phyloP scores from a whole-genome alignment of 1,139 yeast genomes.

The Martiniozyma asiatica region DNA sequence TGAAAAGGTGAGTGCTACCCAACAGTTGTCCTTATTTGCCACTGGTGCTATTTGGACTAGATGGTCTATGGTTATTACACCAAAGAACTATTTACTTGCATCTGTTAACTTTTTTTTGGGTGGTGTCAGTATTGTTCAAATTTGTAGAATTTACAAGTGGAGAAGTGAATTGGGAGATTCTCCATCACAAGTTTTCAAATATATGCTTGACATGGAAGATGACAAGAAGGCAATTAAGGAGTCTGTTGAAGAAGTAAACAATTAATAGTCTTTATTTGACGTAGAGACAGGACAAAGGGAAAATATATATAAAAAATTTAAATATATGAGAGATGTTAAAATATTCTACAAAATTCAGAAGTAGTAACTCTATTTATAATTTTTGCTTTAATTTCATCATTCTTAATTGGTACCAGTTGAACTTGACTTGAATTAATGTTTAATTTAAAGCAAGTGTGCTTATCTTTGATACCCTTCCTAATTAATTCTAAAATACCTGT shows the following conservation, averaged over 20 bases:
- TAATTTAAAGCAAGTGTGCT: conserved; percentile 5
- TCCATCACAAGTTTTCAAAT: conserved; percentile 39
- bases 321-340: too few species aligned
- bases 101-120: conserved; percentile 92
- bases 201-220: conserved; percentile 39
- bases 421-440: conserved; percentile 3
- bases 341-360: conserved; percentile 1
- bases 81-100: conserved; percentile 78
- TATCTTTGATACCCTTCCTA: conserved; percentile 1
- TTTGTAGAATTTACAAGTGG: conserved; percentile 56
- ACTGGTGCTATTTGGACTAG: conserved; percentile 97
- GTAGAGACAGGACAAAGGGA: too few species aligned
- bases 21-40: conserved; percentile 77
- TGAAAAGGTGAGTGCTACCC: conserved; percentile 83
- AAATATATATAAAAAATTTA: too few species aligned
- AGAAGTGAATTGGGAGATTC: conserved; percentile 39
- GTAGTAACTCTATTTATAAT: conserved; percentile 1
- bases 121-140: conserved; percentile 78
- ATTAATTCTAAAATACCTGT: conserved; percentile 5
- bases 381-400: conserved; percentile 1
- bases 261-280: too few species aligned
- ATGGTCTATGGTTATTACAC: conserved; percentile 91
- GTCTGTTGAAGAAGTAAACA: too few species aligned
- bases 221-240: conserved; percentile 15
- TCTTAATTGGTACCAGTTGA: conserved; percentile 3